Percentiles rank a stretch among this genome's conserved stretches.
Conservation (phyloP, 2,329 filamentous ascomycete species). For the Aaosphaeria arxii region DNA sequence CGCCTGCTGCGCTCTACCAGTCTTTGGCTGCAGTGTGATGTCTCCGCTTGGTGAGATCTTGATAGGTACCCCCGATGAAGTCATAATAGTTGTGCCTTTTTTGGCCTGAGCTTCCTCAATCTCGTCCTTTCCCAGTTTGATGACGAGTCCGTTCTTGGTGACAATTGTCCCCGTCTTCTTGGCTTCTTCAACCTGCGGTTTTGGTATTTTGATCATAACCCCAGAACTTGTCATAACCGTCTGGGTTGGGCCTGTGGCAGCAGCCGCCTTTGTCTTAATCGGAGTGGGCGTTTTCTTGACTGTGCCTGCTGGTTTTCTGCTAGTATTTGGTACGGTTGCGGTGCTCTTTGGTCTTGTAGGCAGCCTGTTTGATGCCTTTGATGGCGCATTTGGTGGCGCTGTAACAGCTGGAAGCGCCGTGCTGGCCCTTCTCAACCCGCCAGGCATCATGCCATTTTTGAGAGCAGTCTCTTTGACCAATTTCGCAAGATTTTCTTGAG, state of each 20-base stretch:
- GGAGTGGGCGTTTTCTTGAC: slow-evolving; percentile 2
- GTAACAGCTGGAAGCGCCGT: slow-evolving; percentile 25
- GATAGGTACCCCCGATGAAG: slow-evolving; percentile 29
- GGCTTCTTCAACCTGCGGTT: slow-evolving; percentile 22
- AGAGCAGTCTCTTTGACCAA: slow-evolving; percentile 38
- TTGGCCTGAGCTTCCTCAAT: slow-evolving; percentile 30
- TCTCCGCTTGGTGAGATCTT: slow-evolving; percentile 27
- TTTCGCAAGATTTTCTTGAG: slow-evolving; percentile 36
- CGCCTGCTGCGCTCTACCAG: background rate
- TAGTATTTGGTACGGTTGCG: slow-evolving; percentile 13
- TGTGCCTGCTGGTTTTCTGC: slow-evolving; percentile 11
- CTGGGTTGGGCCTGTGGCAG: slow-evolving; percentile 21
- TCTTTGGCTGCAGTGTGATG: slow-evolving; percentile 17
- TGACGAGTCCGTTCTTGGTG: slow-evolving; percentile 24
- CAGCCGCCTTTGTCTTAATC: slow-evolving; percentile 6
- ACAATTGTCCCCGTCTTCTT: slow-evolving; percentile 29
- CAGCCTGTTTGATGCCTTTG: slow-evolving; percentile 11
- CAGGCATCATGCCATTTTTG: slow-evolving; percentile 30
- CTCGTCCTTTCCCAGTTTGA: slow-evolving; percentile 30
- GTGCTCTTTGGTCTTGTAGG: slow-evolving; percentile 24
- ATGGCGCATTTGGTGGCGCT: slow-evolving; percentile 18
- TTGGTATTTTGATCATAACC: slow-evolving; percentile 32
- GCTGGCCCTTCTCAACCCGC: slow-evolving; percentile 25
- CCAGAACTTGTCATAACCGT: slow-evolving; percentile 28
- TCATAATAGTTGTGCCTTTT: slow-evolving; percentile 21